These are phyloP conservation scores for Suillus spraguei DNA, from an alignment of 768 basidiomycete species.

Conservation along the genomic window DNA sequence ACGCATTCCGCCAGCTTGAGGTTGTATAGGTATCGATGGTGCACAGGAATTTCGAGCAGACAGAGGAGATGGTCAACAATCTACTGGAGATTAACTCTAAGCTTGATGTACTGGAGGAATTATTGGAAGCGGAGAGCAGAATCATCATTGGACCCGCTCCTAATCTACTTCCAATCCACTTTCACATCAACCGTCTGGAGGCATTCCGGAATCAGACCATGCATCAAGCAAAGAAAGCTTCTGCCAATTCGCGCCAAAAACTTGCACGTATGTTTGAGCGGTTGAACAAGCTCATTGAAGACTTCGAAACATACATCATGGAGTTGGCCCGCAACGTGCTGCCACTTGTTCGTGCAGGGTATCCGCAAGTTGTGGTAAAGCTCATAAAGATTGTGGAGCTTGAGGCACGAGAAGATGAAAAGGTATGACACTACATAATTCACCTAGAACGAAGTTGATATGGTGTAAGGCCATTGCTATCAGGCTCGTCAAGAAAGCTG, in stretches of 20 bases:
- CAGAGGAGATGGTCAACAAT: constrained; percentile 94
- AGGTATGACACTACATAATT: constrained; percentile 50
- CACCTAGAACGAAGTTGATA: background rate
- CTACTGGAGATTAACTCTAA: constrained; percentile 90
- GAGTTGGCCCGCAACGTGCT: constrained; percentile 78
- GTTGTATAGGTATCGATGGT: constrained; percentile 90
- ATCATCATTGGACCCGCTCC: constrained; percentile 86
- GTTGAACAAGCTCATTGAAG: constrained; percentile 73
- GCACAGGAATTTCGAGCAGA: constrained; percentile 92
- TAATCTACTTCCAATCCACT: constrained; percentile 89
- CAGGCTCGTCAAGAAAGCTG: constrained; percentile 91
- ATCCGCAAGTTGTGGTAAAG: constrained; percentile 87
- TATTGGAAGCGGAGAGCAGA: constrained; percentile 73
- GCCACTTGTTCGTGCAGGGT: constrained; percentile 74
- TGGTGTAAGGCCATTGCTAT: constrained; percentile 84
- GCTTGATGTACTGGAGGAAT: constrained; percentile 74
- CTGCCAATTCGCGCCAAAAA: constrained; percentile 64
- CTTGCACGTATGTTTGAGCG: constrained; percentile 83
- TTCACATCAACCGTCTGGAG: constrained; percentile 90
- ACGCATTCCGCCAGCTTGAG: constrained; percentile 1
- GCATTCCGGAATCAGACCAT: constrained; percentile 93
- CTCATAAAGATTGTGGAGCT: constrained; percentile 92
- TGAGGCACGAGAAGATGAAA: constrained; percentile 93
- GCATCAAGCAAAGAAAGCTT: constrained; percentile 89
- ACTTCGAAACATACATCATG: constrained; percentile 85